phyloP scores from a whole-genome alignment of 805 yeast species.

The Teunomyces barrocoloradensis region DNA sequence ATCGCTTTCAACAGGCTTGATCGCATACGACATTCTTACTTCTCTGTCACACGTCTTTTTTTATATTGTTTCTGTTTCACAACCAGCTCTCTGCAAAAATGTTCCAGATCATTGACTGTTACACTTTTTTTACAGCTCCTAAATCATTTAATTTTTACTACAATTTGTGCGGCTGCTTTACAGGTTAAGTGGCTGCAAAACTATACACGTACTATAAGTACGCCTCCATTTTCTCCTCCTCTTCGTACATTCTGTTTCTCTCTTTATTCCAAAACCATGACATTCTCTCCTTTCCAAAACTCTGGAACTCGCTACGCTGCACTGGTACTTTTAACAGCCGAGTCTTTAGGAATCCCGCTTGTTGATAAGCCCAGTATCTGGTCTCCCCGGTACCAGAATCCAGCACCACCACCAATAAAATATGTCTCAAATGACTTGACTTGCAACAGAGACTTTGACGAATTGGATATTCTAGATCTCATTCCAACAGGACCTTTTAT shows the following conservation, averaged over 20 bases:
- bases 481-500: conserved; percentile 2
- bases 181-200: conserved; percentile 7
- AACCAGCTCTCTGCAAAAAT: not conserved
- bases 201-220: not conserved
- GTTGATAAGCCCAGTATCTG: not conserved
- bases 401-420: not conserved
- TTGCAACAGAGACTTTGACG: conserved; percentile 3
- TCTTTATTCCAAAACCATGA: not conserved
- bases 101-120: not conserved
- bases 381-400: not conserved
- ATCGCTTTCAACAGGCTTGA: conserved; percentile 16
- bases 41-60: not conserved
- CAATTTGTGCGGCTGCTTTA: not conserved
- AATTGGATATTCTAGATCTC: conserved; percentile 1
- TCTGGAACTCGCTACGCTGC: conserved; percentile 7
- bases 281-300: not conserved
- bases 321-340: conserved; percentile 6
- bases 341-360: conserved; percentile 4
- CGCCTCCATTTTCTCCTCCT: not conserved
- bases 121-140: not conserved
- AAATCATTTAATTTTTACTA: not conserved
- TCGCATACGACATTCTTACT: conserved; percentile 17
- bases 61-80: not conserved
- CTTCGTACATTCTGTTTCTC: not conserved
- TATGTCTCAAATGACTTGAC: not conserved